A percentile compares a stretch with the other conserved stretches of the same genome.
Evolutionary conservation across 176 grass and related monocot genomes (phyloP).

Genomic region (Avena atlantica): DNA sequence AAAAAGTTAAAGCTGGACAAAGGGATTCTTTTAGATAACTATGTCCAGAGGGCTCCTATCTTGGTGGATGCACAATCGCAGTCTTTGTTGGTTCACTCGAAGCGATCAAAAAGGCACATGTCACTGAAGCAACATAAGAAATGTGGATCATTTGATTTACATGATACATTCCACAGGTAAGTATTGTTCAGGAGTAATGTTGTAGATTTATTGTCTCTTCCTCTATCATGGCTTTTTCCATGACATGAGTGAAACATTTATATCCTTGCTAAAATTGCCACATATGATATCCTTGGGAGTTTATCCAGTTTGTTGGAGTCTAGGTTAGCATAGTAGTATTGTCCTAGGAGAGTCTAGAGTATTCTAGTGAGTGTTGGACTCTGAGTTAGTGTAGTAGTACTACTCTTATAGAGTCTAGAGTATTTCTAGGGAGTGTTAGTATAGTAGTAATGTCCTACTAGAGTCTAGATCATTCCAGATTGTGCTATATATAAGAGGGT

Average conservation of each 20-base stretch:
- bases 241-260: conserved; percentile 25
- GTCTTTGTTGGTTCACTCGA: conserved; percentile 63
- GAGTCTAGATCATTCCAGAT: too few species aligned
- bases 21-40: conserved; percentile 66
- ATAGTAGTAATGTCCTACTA: too few species aligned
- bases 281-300: background rate
- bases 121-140: conserved; percentile 74
- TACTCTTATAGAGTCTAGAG: too few species aligned
- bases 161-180: conserved; percentile 56
- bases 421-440: too few species aligned
- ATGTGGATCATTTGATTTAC: conserved; percentile 64
- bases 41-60: conserved; percentile 52
- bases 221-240: background rate
- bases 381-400: too few species aligned
- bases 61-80: conserved; percentile 57
- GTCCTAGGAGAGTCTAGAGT: too few species aligned
- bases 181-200: background rate
- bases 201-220: background rate
- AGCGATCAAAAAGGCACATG: conserved; percentile 69
- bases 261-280: conserved; percentile 17
- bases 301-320: too few species aligned
- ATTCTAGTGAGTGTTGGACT: too few species aligned
- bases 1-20: conserved; percentile 72
- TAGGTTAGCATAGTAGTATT: too few species aligned
- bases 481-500: too few species aligned